Conservation (phyloP, 768 basidiomycete genomes). For the Boletus coccyginus region DNA sequence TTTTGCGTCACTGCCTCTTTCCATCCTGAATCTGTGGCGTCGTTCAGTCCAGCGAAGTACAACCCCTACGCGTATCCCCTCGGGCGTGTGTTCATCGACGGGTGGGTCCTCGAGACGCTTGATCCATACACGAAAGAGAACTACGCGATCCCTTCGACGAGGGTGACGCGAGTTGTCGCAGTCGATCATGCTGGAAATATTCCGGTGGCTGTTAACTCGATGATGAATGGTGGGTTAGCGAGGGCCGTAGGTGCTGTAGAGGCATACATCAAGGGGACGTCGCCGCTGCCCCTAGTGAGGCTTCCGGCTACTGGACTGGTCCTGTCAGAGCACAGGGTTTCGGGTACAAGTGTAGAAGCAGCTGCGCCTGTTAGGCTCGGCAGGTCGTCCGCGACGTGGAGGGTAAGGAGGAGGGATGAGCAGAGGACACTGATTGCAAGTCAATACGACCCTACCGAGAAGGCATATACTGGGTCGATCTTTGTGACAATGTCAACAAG, state of each 20-base stretch:
- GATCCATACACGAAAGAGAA: slow-evolving; percentile 95
- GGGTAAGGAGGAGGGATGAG: slow-evolving; percentile 57
- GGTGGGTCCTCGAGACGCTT: slow-evolving; percentile 94
- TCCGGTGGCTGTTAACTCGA: slow-evolving; percentile 79
- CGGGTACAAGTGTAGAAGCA: slow-evolving; percentile 34
- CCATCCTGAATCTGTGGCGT: slow-evolving; percentile 56
- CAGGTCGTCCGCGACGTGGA: slow-evolving; percentile 47
- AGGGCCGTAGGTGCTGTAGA: slow-evolving; percentile 74
- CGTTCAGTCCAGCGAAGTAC: slow-evolving; percentile 63
- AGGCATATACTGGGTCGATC: slow-evolving; percentile 50
- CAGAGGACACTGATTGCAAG: slow-evolving; percentile 54
- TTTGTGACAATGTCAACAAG: slow-evolving; percentile 38
- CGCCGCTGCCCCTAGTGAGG: slow-evolving; percentile 65
- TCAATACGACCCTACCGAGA: slow-evolving; percentile 48
- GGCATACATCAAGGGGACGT: slow-evolving; percentile 60
- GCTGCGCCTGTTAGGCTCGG: slow-evolving; percentile 22
- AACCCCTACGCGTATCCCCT: slow-evolving; percentile 74
- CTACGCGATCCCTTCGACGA: slow-evolving; percentile 89
- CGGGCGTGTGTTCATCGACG: slow-evolving; percentile 84
- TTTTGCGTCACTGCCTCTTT: slow-evolving; percentile 85
- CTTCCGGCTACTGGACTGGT: slow-evolving; percentile 65
- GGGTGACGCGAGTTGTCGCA: slow-evolving; percentile 80
- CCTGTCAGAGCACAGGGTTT: slow-evolving; percentile 46
- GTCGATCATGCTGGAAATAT: slow-evolving; percentile 86
- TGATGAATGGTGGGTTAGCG: slow-evolving; percentile 78